Evolutionary conservation across 345 rosid species (phyloP).

Genomic region (Acer campestre): DNA sequence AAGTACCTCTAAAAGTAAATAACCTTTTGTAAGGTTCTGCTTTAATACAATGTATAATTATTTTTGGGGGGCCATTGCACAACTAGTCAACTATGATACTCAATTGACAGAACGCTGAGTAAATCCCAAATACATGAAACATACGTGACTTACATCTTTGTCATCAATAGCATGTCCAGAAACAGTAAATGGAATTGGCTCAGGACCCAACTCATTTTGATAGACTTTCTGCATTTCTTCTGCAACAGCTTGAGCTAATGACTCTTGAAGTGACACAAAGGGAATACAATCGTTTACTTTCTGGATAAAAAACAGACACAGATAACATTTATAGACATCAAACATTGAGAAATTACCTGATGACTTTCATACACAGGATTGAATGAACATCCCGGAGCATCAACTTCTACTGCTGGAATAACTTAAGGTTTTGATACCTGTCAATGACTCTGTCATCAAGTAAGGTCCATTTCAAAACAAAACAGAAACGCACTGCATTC

Average conservation of each 20-base stretch:
- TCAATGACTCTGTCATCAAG: background rate
- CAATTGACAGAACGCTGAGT: too few relatives aligned
- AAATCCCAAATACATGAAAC: background rate
- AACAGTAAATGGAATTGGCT: constrained; percentile 84
- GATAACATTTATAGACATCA: background rate
- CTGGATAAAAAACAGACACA: background rate
- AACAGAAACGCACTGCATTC: background rate
- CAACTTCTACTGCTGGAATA: constrained; percentile 96
- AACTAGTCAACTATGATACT: too few relatives aligned
- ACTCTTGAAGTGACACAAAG: constrained; percentile 53
- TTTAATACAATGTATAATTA: background rate
- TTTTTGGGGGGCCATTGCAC: too few relatives aligned
- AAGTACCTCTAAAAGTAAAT: constrained; percentile 58
- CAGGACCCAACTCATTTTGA: constrained; percentile 81
- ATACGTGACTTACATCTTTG: constrained; percentile 56
- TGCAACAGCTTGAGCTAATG: constrained; percentile 92
- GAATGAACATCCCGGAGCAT: constrained; percentile 88
- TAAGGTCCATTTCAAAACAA: background rate
- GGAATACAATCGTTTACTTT: background rate
- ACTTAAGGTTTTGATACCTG: constrained; percentile 55
- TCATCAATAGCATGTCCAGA: constrained; percentile 59
- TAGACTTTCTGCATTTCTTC: constrained; percentile 91
- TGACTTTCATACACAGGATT: constrained; percentile 83
- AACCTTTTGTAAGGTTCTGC: constrained; percentile 12
- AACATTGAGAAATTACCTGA: constrained; percentile 45